Evolutionary conservation across 768 basidiomycete genomes (phyloP), one percentile per base, ranked within the genome.

Genomic region (Leccinum longicurvipes): DNA sequence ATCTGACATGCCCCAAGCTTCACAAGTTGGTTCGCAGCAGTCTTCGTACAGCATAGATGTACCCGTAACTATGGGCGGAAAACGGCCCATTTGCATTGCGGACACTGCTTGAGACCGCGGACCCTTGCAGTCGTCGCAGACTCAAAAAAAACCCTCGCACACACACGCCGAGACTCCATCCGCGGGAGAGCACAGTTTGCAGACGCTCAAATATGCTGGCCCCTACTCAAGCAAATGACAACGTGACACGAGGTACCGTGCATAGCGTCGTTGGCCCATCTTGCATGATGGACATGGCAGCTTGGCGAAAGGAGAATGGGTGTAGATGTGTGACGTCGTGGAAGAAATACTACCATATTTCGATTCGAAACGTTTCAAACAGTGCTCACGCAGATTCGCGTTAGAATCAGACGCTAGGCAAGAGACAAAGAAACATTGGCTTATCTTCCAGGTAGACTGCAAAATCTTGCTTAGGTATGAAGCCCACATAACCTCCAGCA

Each of bases 1-100:
- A n/a, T n/a, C n/a, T n/a, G n/a, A n/a, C n/a, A n/a, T n/a, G n/a
- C n/a, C n/a, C n/a, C n/a, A n/a, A n/a, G n/a, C n/a, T n/a, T n/a
- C n/a, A n/a, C n/a, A n/a, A n/a, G n/a, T n/a, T n/a, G n/a, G n/a
- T n/a, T n/a, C n/a, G n/a, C n/a, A n/a, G n/a, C n/a, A n/a, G n/a
- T n/a, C n/a, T n/a, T n/a, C n/a, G n/a, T n/a, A 68, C 45, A 63
- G 11, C 47, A 58, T 63, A 50, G 15, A 68, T 67, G 47, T 70
- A 68, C 3, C 55, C 54, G 68, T 68, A 68, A 6, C 49, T 47
- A 17, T 58, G 25, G 21, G 46, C 17, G 54, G 63, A 68, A 39
- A 49, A 67, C 44, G n/a, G 44, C 45, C 50, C 42, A 47, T 34
- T 1, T 53, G 56, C 68, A 68, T 27, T 31, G 63, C 17, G 58